phyloP scores from a whole-genome alignment of 768 basidiomycete species.

The Daedaleopsis nitida region DNA sequence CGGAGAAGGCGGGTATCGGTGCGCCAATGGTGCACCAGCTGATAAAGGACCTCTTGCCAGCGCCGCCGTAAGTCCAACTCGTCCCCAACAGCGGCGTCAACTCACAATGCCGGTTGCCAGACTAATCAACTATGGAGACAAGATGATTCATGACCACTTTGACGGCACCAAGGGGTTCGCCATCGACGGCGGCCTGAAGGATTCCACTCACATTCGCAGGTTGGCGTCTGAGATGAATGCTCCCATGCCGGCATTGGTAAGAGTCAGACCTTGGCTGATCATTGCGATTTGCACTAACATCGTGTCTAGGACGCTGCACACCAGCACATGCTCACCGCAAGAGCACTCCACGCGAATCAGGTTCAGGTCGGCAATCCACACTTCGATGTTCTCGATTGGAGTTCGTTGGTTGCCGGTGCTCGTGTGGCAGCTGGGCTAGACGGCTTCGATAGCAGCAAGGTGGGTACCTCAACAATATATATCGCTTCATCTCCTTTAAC shows the following conservation, averaged over 20 bases:
- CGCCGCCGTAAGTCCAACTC: conserved; percentile 17
- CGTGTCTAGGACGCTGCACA: conserved; percentile 58
- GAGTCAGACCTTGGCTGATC: neutral
- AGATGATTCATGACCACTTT: conserved; percentile 75
- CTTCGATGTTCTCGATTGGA: conserved; percentile 79
- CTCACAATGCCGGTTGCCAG: conserved; percentile 31
- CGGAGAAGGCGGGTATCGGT: conserved; percentile 81
- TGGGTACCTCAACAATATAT: conserved; percentile 13
- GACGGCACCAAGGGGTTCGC: conserved; percentile 75
- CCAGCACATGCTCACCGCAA: conserved; percentile 77
- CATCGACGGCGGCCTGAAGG: conserved; percentile 87
- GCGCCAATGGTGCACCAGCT: conserved; percentile 55
- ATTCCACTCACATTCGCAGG: conserved; percentile 75
- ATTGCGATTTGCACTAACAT: neutral
- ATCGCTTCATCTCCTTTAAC: neutral
- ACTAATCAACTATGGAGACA: conserved; percentile 58
- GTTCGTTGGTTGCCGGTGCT: conserved; percentile 74
- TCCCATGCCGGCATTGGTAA: conserved; percentile 64
- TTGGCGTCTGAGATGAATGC: conserved; percentile 65
- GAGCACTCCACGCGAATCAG: conserved; percentile 62
- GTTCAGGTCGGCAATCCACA: conserved; percentile 46
- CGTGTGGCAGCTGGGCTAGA: conserved; percentile 74
- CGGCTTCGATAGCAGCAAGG: conserved; percentile 40
- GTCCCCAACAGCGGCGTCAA: neutral
- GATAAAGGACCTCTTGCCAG: conserved; percentile 51